Evolutionary conservation across 164 flowering plant genomes (phyloP).

Genomic region (Nymphaea colorata): DNA sequence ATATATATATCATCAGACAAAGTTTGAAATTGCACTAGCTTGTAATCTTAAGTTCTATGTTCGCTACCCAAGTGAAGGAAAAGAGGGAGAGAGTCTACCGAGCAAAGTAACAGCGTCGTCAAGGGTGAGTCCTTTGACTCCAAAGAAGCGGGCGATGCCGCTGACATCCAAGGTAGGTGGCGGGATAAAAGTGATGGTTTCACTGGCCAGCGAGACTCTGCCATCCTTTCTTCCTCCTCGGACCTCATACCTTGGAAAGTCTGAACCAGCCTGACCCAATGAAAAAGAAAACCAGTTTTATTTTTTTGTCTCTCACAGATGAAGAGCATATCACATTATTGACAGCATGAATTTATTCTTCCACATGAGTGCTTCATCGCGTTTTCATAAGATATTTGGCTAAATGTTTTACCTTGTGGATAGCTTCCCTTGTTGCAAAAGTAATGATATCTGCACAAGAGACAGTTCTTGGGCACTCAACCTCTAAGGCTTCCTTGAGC

Average conservation of each 20-base stretch:
- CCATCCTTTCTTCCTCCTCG: constrained; percentile 31
- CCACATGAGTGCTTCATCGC: constrained; percentile 1
- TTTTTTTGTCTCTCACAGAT: too few species aligned
- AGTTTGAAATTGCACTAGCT: too few species aligned
- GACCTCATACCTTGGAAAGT: constrained; percentile 4
- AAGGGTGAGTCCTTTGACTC: constrained; percentile 10
- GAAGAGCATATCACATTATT: too few species aligned
- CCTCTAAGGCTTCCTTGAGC: constrained; percentile 18
- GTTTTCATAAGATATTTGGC: too few species aligned
- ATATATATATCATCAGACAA: too few species aligned
- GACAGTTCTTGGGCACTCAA: constrained; percentile 20
- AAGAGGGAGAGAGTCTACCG: too few species aligned
- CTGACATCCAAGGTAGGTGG: constrained; percentile 7
- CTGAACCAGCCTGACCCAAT: too few species aligned
- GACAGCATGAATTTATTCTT: too few species aligned
- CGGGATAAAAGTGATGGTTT: constrained; percentile 11
- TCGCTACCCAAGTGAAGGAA: too few species aligned
- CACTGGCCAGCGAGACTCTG: constrained; percentile 10
- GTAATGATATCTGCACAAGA: constrained; percentile 29
- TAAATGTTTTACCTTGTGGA: constrained; percentile 6
- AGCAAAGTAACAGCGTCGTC: constrained; percentile 13
- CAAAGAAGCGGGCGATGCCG: constrained; percentile 5
- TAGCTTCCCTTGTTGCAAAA: constrained; percentile 24
- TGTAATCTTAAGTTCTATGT: too few species aligned
- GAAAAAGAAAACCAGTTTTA: too few species aligned